Conservation (phyloP, 2,329 filamentous ascomycete genomes). For the Ophiostoma perfectum region DNA sequence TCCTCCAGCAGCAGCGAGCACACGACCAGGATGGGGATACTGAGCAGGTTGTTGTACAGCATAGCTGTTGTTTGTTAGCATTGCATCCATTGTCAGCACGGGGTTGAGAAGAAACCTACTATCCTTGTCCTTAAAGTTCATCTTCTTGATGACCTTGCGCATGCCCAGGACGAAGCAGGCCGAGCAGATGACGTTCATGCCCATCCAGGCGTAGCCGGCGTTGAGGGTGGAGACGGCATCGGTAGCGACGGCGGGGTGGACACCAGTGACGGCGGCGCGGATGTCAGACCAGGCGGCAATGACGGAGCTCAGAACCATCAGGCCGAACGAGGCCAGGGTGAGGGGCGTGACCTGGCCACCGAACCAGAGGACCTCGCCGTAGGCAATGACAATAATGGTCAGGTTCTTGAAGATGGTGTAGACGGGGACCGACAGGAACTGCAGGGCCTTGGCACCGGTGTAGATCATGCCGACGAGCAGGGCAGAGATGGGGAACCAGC, state of each 20-base stretch:
- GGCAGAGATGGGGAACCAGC: slow-evolving; percentile 95
- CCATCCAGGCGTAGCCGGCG: slow-evolving; percentile 95
- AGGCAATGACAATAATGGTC: slow-evolving; percentile 97
- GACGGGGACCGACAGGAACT: slow-evolving; percentile 94
- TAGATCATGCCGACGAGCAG: slow-evolving; percentile 99
- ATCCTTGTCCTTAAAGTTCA: slow-evolving; percentile 99
- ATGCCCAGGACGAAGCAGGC: slow-evolving; percentile 85
- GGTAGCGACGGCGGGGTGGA: slow-evolving; percentile 54
- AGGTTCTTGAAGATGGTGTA: slow-evolving; percentile 99
- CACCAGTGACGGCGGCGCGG: slow-evolving; percentile 68
- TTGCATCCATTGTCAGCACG: background rate
- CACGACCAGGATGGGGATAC: slow-evolving; percentile 82
- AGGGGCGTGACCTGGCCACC: slow-evolving; percentile 84
- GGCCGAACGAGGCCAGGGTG: slow-evolving; percentile 84
- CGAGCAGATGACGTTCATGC: slow-evolving; percentile 91
- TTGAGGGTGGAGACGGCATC: slow-evolving; percentile 83
- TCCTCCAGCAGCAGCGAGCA: slow-evolving; percentile 81
- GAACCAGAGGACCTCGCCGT: slow-evolving; percentile 97
- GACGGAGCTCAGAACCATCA: slow-evolving; percentile 94
- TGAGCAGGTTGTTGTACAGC: slow-evolving; percentile 99
- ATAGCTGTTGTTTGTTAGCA: slow-evolving; percentile 58
- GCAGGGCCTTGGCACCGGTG: slow-evolving; percentile 89
- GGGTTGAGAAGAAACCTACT: slow-evolving; percentile 54
- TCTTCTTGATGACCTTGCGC: slow-evolving; percentile 98
- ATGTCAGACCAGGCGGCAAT: slow-evolving; percentile 98